Percentiles rank a stretch among this genome's conserved stretches.
Evolutionary conservation across 1,284 basidiomycete species (phyloP).

Genomic region (Papiliotrema terrestris): DNA sequence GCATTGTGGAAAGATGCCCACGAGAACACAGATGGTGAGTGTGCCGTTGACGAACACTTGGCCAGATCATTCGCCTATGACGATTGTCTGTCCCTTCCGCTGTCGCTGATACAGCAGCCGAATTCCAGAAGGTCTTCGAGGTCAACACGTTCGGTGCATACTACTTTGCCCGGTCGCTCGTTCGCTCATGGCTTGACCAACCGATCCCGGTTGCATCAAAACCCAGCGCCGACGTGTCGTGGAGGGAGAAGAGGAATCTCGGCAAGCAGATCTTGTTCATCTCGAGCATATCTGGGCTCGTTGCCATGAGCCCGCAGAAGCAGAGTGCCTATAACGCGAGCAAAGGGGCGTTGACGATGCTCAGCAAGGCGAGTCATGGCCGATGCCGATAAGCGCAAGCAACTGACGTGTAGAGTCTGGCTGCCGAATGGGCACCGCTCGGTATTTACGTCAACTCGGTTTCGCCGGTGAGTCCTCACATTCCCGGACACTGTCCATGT

Average conservation of each 20-base stretch:
- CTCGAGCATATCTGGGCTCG: conserved; percentile 44
- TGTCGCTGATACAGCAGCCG: conserved; percentile 21
- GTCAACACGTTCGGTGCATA: conserved; percentile 44
- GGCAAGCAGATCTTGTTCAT: conserved; percentile 48
- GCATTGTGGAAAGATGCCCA: conserved; percentile 39
- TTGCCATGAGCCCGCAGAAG: conserved; percentile 46
- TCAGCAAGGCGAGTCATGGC: conserved; percentile 28
- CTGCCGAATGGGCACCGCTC: conserved; percentile 46
- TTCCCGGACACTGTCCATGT: neutral
- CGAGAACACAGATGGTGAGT: conserved; percentile 41
- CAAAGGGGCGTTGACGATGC: conserved; percentile 46
- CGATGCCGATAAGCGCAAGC: neutral
- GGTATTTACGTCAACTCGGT: conserved; percentile 46
- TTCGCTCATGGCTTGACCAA: conserved; percentile 38
- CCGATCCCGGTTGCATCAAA: conserved; percentile 4
- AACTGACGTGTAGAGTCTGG: conserved; percentile 28
- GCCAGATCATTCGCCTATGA: too few relatives aligned
- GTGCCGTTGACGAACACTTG: too few relatives aligned
- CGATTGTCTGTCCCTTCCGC: too few relatives aligned
- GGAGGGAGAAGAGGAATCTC: conserved; percentile 17
- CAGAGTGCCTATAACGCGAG: conserved; percentile 48
- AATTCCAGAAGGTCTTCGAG: conserved; percentile 35
- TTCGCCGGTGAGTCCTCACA: conserved; percentile 33
- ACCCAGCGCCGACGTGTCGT: neutral
- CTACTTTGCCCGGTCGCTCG: conserved; percentile 42